Evolutionary conservation across 257 asterid genomes (phyloP).

Genomic region (Anisodus tanguticus): DNA sequence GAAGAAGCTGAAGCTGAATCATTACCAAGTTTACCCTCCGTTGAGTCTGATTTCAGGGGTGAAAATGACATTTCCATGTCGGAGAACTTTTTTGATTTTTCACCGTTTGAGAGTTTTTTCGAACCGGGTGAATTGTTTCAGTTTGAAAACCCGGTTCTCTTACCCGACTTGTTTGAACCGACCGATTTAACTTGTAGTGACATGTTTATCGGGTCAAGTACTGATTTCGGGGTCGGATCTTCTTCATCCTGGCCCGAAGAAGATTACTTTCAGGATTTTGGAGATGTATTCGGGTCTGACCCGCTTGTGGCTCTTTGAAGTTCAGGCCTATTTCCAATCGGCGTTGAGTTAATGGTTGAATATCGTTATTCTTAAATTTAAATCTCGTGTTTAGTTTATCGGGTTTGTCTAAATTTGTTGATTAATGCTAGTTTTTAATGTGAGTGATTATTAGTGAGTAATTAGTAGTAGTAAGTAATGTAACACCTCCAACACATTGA

Average conservation of each 20-base stretch:
- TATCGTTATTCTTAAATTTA: neutral
- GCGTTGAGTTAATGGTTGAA: constrained; percentile 14
- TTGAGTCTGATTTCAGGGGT: neutral
- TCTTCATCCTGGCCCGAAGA: constrained; percentile 49
- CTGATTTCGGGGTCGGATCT: constrained; percentile 51
- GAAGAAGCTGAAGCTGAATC: constrained; percentile 59
- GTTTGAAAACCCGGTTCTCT: constrained; percentile 53
- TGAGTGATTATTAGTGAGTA: constrained; percentile 11
- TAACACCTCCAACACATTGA: constrained; percentile 42
- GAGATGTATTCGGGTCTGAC: constrained; percentile 93
- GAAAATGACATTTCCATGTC: constrained; percentile 34
- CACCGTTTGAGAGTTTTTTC: constrained; percentile 40
- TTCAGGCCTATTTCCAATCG: constrained; percentile 13
- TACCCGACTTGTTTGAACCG: constrained; percentile 58
- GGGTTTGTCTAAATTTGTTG: constrained; percentile 33
- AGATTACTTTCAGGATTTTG: constrained; percentile 70
- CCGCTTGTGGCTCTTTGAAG: constrained; percentile 63
- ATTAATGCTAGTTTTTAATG: constrained; percentile 26
- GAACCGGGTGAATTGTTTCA: constrained; percentile 50
- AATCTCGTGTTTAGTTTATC: neutral
- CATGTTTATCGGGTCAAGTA: constrained; percentile 51
- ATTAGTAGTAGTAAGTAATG: neutral
- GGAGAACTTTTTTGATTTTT: constrained; percentile 46
- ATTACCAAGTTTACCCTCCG: constrained; percentile 30
- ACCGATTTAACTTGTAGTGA: constrained; percentile 41